Evolutionary conservation across 164 flowering plant genomes (phyloP).

Genomic region (Amborella trichopoda): DNA sequence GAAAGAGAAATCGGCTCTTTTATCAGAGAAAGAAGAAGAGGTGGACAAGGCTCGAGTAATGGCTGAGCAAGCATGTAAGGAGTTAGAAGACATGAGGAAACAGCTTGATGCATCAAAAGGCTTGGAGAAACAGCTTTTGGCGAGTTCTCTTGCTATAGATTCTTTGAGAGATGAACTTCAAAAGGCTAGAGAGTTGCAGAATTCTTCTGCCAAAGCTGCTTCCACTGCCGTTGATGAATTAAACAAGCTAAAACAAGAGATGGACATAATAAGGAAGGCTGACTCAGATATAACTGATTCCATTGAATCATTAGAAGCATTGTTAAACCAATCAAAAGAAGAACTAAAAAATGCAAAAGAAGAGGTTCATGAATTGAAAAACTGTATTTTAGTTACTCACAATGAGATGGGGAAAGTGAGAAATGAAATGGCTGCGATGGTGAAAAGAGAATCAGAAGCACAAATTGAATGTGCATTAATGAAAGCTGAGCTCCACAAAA

Average conservation of each 20-base stretch:
- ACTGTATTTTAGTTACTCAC: conserved; percentile 14
- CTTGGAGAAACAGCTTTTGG: conserved; percentile 23
- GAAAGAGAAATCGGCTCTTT: conserved; percentile 14
- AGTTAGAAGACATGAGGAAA: conserved; percentile 19
- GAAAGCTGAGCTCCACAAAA: conserved; percentile 36
- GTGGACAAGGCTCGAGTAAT: conserved; percentile 8
- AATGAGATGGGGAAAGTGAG: conserved; percentile 11
- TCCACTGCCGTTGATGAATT: conserved; percentile 16
- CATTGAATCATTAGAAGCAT: conserved; percentile 22
- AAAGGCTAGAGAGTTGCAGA: conserved; percentile 15
- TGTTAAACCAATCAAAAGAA: conserved; percentile 14
- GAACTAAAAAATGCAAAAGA: conserved; percentile 20
- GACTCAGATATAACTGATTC: conserved; percentile 12
- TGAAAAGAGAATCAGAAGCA: conserved; percentile 25
- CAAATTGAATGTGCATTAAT: conserved; percentile 37
- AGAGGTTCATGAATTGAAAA: conserved; percentile 14
- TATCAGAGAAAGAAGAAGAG: conserved; percentile 23
- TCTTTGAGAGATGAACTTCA: conserved; percentile 23
- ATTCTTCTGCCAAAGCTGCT: conserved; percentile 18
- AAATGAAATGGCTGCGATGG: conserved; percentile 15
- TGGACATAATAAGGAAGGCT: conserved; percentile 15
- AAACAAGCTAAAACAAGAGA: conserved; percentile 15
- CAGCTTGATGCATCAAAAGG: conserved; percentile 16
- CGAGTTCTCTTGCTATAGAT: conserved; percentile 18
- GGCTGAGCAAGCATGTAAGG: conserved; percentile 14